A percentile compares a stretch with the other conserved stretches of the same genome.
These are phyloP conservation scores for Xylaria longipes DNA, from an alignment of 495 filamentous ascomycete genomes.

Conservation along the genomic window DNA sequence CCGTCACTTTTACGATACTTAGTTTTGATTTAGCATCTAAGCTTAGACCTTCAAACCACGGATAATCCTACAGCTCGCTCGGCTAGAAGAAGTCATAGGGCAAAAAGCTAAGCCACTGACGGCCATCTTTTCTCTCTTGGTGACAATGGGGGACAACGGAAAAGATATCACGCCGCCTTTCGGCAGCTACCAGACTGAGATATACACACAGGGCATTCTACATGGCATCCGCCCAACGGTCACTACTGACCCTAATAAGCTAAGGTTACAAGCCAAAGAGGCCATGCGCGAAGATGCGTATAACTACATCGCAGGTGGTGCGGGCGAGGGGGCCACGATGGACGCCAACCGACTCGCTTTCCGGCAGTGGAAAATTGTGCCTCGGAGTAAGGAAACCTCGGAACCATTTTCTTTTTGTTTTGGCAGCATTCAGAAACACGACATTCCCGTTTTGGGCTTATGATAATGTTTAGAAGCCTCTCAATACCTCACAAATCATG, in stretches of 20 bases:
- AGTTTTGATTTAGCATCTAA: neutral
- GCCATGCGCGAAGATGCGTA: slow-evolving; percentile 56
- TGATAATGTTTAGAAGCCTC: too few species aligned
- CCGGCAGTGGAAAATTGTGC: slow-evolving; percentile 66
- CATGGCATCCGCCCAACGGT: slow-evolving; percentile 55
- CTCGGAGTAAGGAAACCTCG: slow-evolving; percentile 32
- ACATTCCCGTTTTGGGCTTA: too few species aligned
- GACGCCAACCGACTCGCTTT: slow-evolving; percentile 70
- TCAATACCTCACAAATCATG: too few species aligned
- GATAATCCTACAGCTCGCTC: neutral
- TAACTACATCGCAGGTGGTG: slow-evolving; percentile 70
- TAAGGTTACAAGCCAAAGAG: slow-evolving; percentile 62
- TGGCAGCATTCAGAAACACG: too few species aligned
- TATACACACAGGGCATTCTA: slow-evolving; percentile 4
- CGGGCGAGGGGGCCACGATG: slow-evolving; percentile 69
- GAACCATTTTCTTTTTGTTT: too few species aligned
- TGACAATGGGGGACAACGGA: slow-evolving; percentile 9
- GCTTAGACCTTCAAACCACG: neutral
- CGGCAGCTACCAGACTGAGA: slow-evolving; percentile 15
- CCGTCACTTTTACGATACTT: neutral
- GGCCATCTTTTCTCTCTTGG: neutral
- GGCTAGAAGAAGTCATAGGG: neutral
- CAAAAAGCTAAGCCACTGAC: neutral
- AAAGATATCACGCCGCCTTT: neutral
- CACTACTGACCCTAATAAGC: slow-evolving; percentile 65